Conservation (phyloP, 2,329 filamentous ascomycete species). For the Ophiostoma triangulosporum region DNA sequence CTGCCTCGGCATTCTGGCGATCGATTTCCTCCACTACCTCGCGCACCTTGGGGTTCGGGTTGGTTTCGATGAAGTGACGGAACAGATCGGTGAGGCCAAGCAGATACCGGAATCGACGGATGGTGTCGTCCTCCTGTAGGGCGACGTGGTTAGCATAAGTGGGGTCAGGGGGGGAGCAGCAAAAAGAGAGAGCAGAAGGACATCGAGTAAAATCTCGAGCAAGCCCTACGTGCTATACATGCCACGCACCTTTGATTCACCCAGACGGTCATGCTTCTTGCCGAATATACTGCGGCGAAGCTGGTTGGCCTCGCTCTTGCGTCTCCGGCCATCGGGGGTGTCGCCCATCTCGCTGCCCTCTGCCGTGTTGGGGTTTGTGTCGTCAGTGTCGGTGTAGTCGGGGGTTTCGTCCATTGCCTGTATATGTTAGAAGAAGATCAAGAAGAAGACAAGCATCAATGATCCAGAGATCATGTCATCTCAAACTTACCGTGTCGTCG, state of each 20-base stretch:
- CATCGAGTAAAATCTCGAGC: background rate
- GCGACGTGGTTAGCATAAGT: background rate
- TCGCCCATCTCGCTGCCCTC: conserved; percentile 83
- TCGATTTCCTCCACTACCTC: conserved; percentile 93
- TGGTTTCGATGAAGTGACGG: conserved; percentile 96
- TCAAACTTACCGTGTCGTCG: conserved; percentile 34
- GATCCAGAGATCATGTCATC: background rate
- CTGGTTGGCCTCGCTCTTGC: conserved; percentile 75
- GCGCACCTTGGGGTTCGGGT: conserved; percentile 86
- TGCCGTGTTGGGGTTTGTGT: conserved; percentile 54
- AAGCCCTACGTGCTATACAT: background rate
- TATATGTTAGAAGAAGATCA: background rate
- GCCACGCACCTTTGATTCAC: conserved; percentile 71
- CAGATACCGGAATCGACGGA: conserved; percentile 86
- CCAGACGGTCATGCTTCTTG: conserved; percentile 84
- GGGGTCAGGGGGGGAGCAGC: background rate
- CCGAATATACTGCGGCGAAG: conserved; percentile 85
- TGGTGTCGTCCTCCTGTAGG: conserved; percentile 76
- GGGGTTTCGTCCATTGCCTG: conserved; percentile 52
- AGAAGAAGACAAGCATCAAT: background rate
- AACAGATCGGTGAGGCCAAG: conserved; percentile 92
- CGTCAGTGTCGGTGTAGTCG: conserved; percentile 53
- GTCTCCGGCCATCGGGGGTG: conserved; percentile 64
- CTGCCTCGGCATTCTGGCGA: conserved; percentile 69
- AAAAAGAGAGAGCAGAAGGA: conserved; percentile 1